Conservation (phyloP, 2,329 filamentous ascomycete species). For the Cladosporium sp. region DNA sequence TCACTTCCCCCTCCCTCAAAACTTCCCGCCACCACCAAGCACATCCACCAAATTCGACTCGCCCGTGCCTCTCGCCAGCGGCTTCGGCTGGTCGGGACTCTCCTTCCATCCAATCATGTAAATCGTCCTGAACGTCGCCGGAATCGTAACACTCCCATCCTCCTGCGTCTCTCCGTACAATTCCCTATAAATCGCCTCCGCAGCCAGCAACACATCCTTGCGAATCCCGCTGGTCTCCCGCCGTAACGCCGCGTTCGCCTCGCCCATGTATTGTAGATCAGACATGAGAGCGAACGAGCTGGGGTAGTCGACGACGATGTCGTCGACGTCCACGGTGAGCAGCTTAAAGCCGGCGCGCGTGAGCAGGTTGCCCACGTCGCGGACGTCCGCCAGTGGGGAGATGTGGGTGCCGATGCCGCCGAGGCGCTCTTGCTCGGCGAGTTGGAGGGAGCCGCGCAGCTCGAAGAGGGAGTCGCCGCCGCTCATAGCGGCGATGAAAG, state of each 20-base stretch:
- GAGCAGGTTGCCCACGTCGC: slow-evolving; percentile 84
- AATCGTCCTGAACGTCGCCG: slow-evolving; percentile 91
- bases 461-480: slow-evolving; percentile 94
- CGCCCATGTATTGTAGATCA: slow-evolving; percentile 94
- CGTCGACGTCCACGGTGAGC: slow-evolving; percentile 94
- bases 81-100: slow-evolving; percentile 73
- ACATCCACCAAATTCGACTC: slow-evolving; percentile 88
- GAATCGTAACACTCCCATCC: slow-evolving; percentile 62
- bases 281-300: slow-evolving; percentile 87
- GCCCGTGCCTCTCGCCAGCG: slow-evolving; percentile 79
- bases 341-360: slow-evolving; percentile 90
- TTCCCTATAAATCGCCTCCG: slow-evolving; percentile 82
- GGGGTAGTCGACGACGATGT: slow-evolving; percentile 94
- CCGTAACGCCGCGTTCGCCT: slow-evolving; percentile 85
- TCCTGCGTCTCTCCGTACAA: slow-evolving; percentile 74
- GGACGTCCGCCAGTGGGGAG: slow-evolving; percentile 86
- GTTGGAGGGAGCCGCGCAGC: slow-evolving; percentile 85
- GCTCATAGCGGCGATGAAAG: slow-evolving; percentile 95
- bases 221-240: slow-evolving; percentile 74
- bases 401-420: slow-evolving; percentile 92
- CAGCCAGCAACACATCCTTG: slow-evolving; percentile 82
- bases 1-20: background rate
- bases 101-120: slow-evolving; percentile 99
- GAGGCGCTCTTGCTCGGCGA: slow-evolving; percentile 84
- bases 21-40: slow-evolving; percentile 49